Percentiles rank a stretch among this genome's conserved stretches.
These are phyloP conservation scores for Ascochyta clinopodiicola DNA, from an alignment of 2,329 filamentous ascomycete species.

Conservation along the genomic window DNA sequence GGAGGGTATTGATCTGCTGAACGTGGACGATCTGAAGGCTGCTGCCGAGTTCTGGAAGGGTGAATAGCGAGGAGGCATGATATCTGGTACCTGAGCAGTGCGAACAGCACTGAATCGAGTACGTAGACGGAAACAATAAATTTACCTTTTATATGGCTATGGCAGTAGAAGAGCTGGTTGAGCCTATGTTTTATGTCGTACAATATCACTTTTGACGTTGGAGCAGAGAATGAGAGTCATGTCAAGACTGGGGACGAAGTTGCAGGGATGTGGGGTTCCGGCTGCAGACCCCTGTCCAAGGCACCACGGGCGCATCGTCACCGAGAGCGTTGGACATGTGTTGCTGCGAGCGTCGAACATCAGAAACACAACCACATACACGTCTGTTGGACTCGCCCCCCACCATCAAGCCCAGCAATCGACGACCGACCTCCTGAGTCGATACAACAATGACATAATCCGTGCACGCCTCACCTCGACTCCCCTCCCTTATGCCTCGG, in stretches of 20 bases:
- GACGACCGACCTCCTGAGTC: not conserved
- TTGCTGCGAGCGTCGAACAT: slow-evolving; percentile 4
- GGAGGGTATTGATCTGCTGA: slow-evolving; percentile 67
- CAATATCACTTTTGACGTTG: too few relatives aligned
- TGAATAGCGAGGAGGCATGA: not conserved
- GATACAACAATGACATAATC: slow-evolving; percentile 8
- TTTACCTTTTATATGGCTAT: not conserved
- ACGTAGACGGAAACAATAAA: too few relatives aligned
- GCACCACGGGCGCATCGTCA: slow-evolving; percentile 5
- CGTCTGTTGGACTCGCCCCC: not conserved
- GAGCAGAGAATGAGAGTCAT: too few relatives aligned
- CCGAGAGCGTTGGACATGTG: not conserved
- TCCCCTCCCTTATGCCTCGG: slow-evolving; percentile 42
- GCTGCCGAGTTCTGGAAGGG: slow-evolving; percentile 52
- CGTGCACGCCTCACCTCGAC: not conserved
- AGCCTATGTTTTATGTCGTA: not conserved
- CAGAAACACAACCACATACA: slow-evolving; percentile 3
- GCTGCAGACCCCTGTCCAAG: slow-evolving; percentile 9
- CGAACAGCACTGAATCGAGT: too few relatives aligned
- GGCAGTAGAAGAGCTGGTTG: not conserved
- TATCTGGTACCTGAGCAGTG: not conserved
- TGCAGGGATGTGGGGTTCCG: slow-evolving; percentile 9
- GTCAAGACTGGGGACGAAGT: not conserved
- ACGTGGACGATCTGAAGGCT: slow-evolving; percentile 67
- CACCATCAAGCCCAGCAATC: not conserved